Conservation (phyloP, 441 rosid species). For the Flueggea neowawraea region DNA sequence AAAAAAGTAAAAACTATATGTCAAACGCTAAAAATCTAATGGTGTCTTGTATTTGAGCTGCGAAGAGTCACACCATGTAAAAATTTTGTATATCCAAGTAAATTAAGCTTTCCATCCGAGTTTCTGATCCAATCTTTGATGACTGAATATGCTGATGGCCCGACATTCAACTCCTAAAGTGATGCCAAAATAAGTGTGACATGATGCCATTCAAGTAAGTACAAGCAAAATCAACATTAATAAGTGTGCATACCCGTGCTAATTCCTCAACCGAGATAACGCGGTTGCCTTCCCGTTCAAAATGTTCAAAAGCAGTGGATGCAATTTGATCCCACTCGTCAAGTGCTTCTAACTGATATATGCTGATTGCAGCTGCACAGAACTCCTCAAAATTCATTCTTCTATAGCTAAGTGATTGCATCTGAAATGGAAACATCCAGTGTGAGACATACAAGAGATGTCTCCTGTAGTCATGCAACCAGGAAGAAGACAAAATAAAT, state of each 20-base stretch:
- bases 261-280: constrained; percentile 80
- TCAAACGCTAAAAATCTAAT: constrained; percentile 32
- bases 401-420: constrained; percentile 75
- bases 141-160: constrained; percentile 60
- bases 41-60: constrained; percentile 62
- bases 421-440: constrained; percentile 28
- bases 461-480: too few relatives aligned
- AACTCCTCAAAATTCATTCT: constrained; percentile 85
- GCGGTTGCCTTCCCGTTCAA: constrained; percentile 82
- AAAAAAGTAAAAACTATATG: constrained; percentile 17
- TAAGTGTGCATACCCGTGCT: constrained; percentile 50
- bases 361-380: constrained; percentile 88
- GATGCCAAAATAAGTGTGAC: constrained; percentile 6
- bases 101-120: constrained; percentile 80
- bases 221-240: background rate
- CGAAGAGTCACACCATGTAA: constrained; percentile 94
- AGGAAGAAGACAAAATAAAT: too few relatives aligned
- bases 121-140: constrained; percentile 75
- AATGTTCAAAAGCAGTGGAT: constrained; percentile 58
- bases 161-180: constrained; percentile 81
- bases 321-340: constrained; percentile 84
- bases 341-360: constrained; percentile 73
- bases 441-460: too few relatives aligned
- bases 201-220: too few relatives aligned
- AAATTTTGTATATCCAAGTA: constrained; percentile 80